Evolutionary conservation across 331 rosid species (phyloP).

Genomic region (Ulmus americana): DNA sequence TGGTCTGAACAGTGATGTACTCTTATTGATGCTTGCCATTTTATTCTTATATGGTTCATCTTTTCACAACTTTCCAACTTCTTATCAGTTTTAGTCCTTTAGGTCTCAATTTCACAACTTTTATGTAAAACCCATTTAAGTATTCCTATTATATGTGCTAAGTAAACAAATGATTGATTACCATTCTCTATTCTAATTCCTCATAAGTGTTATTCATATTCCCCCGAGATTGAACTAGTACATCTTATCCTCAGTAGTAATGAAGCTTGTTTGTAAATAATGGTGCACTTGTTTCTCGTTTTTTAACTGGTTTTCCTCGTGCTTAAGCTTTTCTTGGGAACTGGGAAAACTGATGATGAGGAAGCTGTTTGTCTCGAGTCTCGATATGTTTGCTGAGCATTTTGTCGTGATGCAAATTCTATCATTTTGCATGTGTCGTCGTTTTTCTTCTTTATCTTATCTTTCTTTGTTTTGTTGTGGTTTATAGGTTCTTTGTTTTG

Average conservation of each 20-base stretch:
- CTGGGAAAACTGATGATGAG: not conserved
- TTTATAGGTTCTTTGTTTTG: not conserved
- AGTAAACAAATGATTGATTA: too few species aligned
- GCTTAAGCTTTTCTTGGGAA: constrained; percentile 1
- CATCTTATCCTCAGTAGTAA: not conserved
- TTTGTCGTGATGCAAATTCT: not conserved
- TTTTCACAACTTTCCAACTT: too few species aligned
- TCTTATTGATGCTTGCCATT: not conserved
- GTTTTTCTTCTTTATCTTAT: not conserved
- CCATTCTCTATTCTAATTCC: too few species aligned
- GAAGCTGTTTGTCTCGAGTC: not conserved
- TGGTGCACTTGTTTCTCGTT: not conserved
- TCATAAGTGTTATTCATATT: not conserved
- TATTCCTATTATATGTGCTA: too few species aligned
- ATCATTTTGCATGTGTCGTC: not conserved
- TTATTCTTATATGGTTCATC: not conserved
- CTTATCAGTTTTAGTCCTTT: too few species aligned
- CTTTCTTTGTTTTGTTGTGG: not conserved
- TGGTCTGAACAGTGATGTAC: not conserved
- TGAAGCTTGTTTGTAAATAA: not conserved
- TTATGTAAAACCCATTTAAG: too few species aligned
- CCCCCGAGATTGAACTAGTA: too few species aligned
- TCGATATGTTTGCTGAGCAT: not conserved
- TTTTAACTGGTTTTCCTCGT: not conserved
- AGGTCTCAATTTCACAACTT: too few species aligned